These are phyloP conservation scores for Plasmodium gaboni DNA, from an alignment of 169 alveolate genomes.

Conservation along the genomic window DNA sequence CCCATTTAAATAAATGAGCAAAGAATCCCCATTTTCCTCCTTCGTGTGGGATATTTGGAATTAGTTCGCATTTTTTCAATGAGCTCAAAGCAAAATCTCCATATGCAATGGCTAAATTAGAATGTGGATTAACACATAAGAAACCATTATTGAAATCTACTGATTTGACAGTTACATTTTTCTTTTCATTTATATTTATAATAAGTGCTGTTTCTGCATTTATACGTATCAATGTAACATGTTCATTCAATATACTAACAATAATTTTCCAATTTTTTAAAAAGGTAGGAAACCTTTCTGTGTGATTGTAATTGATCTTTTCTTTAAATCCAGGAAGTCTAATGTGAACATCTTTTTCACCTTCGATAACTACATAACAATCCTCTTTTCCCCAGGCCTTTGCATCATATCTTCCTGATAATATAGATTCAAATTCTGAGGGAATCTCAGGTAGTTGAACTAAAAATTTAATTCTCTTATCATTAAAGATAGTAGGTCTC, in stretches of 20 bases:
- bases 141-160: slow-evolving; percentile 84
- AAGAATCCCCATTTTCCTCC: slow-evolving; percentile 85
- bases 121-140: slow-evolving; percentile 79
- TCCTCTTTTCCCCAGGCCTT: slow-evolving; percentile 81
- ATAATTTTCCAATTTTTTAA: slow-evolving; percentile 85
- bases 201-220: slow-evolving; percentile 78
- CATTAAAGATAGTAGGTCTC: slow-evolving; percentile 81
- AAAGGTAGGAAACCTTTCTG: slow-evolving; percentile 83
- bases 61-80: slow-evolving; percentile 62
- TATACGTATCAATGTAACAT: slow-evolving; percentile 77
- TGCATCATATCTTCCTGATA: slow-evolving; percentile 83
- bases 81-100: slow-evolving; percentile 80
- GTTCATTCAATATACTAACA: slow-evolving; percentile 73
- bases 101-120: slow-evolving; percentile 81
- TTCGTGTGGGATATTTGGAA: slow-evolving; percentile 76
- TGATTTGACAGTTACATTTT: slow-evolving; percentile 76
- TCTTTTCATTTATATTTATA: slow-evolving; percentile 71
- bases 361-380: slow-evolving; percentile 81
- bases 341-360: slow-evolving; percentile 82
- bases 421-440: slow-evolving; percentile 75
- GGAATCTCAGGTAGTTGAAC: slow-evolving; percentile 79
- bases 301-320: slow-evolving; percentile 78
- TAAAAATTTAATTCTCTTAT: slow-evolving; percentile 80
- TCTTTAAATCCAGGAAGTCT: slow-evolving; percentile 77
- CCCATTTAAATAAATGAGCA: slow-evolving; percentile 84